phyloP scores from a whole-genome alignment of 176 grass and related monocot genomes.

The Musa schizocarpa region DNA sequence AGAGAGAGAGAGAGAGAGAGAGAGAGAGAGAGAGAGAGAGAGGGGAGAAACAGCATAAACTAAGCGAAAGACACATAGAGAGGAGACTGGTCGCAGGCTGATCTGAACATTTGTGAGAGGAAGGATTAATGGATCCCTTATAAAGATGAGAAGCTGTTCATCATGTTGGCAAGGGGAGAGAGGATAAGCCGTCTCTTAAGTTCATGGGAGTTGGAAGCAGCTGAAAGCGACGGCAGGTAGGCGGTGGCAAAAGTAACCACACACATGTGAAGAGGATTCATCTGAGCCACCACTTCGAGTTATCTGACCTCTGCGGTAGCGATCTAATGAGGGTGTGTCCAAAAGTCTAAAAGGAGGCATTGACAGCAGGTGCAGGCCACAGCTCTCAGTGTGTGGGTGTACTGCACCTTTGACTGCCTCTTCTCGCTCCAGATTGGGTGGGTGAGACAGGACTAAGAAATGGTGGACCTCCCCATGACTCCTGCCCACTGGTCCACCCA shows the following conservation, averaged over 20 bases:
- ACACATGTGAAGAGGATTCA: not conserved
- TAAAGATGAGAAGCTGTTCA: too few species aligned
- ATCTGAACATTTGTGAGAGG: too few species aligned
- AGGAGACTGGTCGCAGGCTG: not conserved
- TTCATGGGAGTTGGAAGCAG: not conserved
- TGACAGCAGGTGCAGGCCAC: not conserved
- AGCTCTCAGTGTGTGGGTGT: not conserved
- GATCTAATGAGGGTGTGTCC: too few species aligned
- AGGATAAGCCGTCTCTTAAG: too few species aligned
- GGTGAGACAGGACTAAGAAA: not conserved
- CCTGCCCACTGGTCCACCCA: too few species aligned
- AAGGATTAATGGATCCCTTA: too few species aligned
- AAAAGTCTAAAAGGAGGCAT: not conserved
- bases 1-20: not conserved
- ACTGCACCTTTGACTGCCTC: constrained; percentile 2
- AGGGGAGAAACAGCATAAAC: not conserved
- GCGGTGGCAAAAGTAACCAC: too few species aligned
- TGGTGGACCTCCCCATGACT: not conserved
- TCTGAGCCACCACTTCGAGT: not conserved
- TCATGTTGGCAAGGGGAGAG: too few species aligned
- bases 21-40: not conserved
- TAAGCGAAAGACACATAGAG: not conserved
- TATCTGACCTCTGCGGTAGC: not conserved
- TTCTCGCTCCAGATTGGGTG: not conserved
- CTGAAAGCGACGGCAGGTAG: not conserved